These are phyloP conservation scores for Austroboletus festivus DNA, from an alignment of 768 basidiomycete species.

Conservation along the genomic window DNA sequence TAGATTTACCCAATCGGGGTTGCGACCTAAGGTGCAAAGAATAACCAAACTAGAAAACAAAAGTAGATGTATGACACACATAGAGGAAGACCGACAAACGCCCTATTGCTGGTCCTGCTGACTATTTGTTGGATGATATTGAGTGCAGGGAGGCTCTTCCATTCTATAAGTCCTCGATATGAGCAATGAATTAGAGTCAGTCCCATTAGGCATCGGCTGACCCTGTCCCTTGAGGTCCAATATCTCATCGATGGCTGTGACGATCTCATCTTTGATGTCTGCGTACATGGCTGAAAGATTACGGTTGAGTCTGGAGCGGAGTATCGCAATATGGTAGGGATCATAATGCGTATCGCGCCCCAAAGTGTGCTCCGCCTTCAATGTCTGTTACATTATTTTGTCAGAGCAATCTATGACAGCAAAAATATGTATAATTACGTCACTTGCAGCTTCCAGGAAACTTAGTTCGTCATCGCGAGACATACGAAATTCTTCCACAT, in stretches of 20 bases:
- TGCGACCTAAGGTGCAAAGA: slow-evolving; percentile 1
- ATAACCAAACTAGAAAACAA: not conserved
- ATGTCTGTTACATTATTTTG: slow-evolving; percentile 20
- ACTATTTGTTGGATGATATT: slow-evolving; percentile 1
- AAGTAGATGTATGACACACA: slow-evolving; percentile 1
- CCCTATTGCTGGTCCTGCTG: slow-evolving; percentile 8
- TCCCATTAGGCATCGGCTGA: not conserved
- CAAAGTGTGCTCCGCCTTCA: slow-evolving; percentile 39
- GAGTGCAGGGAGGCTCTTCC: slow-evolving; percentile 8
- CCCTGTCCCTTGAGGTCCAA: slow-evolving; percentile 25
- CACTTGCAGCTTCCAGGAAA: slow-evolving; percentile 23
- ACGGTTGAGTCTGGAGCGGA: slow-evolving; percentile 35
- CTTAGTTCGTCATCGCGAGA: slow-evolving; percentile 40
- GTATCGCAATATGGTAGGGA: slow-evolving; percentile 30
- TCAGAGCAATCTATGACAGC: not conserved
- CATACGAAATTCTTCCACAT: slow-evolving; percentile 40
- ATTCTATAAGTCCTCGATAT: slow-evolving; percentile 1
- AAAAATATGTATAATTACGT: not conserved
- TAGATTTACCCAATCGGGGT: slow-evolving; percentile 30
- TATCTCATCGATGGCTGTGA: slow-evolving; percentile 36
- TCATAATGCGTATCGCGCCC: slow-evolving; percentile 29
- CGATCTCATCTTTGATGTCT: slow-evolving; percentile 44
- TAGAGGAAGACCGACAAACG: slow-evolving; percentile 14
- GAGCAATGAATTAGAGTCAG: not conserved
- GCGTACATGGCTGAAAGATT: slow-evolving; percentile 38